Conservation (phyloP, 2,329 filamentous ascomycete genomes). For the Aspergillus caelatus region DNA sequence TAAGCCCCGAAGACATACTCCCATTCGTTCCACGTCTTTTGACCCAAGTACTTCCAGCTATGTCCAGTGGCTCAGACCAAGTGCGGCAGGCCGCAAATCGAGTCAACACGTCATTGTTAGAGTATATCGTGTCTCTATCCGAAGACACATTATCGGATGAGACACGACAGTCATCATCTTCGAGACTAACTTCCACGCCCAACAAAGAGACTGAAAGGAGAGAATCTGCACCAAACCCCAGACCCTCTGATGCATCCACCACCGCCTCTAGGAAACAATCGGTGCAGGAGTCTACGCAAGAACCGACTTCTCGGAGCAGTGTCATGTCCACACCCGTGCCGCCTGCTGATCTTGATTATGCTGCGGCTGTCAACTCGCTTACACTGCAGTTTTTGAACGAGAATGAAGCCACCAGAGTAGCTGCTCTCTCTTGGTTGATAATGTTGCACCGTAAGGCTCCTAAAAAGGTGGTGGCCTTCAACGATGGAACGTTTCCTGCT, state of each 20-base stretch:
- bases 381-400: conserved; percentile 95
- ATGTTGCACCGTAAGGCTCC: conserved; percentile 97
- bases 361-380: conserved; percentile 88
- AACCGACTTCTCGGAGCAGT: conserved; percentile 51
- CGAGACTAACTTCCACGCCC: conserved; percentile 45
- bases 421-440: conserved; percentile 91
- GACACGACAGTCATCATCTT: conserved; percentile 37
- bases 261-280: conserved; percentile 36
- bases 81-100: conserved; percentile 85
- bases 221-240: conserved; percentile 44
- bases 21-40: conserved; percentile 91
- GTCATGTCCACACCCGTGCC: conserved; percentile 50
- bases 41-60: conserved; percentile 87
- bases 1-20: conserved; percentile 94
- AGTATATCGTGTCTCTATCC: conserved; percentile 89
- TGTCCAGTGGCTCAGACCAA: conserved; percentile 87
- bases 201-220: conserved; percentile 45
- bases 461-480: conserved; percentile 88
- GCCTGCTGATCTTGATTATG: conserved; percentile 81
- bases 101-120: conserved; percentile 88
- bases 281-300: conserved; percentile 30
- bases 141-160: conserved; percentile 61
- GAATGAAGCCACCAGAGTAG: conserved; percentile 92
- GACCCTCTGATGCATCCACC: conserved; percentile 30
- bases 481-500: conserved; percentile 95